Conservation (phyloP, 441 rosid species). For the Erodium moschatum region DNA sequence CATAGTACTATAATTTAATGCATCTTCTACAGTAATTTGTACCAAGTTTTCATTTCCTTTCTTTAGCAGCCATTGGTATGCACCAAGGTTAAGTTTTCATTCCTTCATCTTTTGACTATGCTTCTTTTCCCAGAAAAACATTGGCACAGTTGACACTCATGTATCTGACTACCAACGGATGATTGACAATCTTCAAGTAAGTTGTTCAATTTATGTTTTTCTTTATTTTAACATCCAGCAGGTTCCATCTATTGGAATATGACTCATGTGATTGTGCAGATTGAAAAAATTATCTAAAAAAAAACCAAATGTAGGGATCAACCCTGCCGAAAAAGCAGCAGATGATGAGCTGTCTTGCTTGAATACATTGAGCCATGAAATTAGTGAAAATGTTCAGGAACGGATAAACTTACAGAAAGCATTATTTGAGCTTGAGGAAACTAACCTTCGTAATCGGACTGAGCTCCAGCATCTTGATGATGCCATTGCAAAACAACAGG, state of each 20-base stretch:
- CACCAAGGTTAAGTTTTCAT: background rate
- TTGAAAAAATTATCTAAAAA: too few relatives aligned
- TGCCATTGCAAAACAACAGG: slow-evolving; percentile 77
- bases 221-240: background rate
- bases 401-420: slow-evolving; percentile 93
- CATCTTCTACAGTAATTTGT: background rate
- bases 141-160: slow-evolving; percentile 75
- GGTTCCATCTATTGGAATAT: slow-evolving; percentile 2
- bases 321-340: slow-evolving; percentile 63
- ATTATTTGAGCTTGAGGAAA: slow-evolving; percentile 86
- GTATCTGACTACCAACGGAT: slow-evolving; percentile 87
- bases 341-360: slow-evolving; percentile 85
- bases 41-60: background rate
- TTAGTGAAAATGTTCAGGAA: slow-evolving; percentile 89
- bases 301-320: too few relatives aligned
- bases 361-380: slow-evolving; percentile 78
- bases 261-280: slow-evolving; percentile 35
- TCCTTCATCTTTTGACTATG: background rate
- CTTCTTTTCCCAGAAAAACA: slow-evolving; percentile 53
- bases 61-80: too few relatives aligned
- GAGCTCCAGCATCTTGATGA: slow-evolving; percentile 88
- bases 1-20: background rate
- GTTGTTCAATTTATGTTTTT: slow-evolving; percentile 19
- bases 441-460: slow-evolving; percentile 56
- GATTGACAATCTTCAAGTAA: slow-evolving; percentile 93